Evolutionary conservation across 2,329 filamentous ascomycete species (phyloP).

Genomic region (Botrytis paeoniae): DNA sequence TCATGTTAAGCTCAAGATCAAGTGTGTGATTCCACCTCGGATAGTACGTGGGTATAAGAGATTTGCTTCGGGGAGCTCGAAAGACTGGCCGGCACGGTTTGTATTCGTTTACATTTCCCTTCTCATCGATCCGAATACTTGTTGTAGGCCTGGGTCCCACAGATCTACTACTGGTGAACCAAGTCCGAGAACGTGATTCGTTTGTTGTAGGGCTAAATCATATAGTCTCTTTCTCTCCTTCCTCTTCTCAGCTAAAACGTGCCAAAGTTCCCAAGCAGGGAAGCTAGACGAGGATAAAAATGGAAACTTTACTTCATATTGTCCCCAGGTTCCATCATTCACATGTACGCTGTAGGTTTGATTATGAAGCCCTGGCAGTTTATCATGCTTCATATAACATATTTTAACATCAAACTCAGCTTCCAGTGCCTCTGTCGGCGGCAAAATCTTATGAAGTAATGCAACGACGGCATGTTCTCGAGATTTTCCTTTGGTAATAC

Average conservation of each 20-base stretch:
- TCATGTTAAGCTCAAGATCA: too few species aligned
- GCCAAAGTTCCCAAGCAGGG: accelerated
- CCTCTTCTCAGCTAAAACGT: background rate
- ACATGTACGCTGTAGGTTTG: accelerated
- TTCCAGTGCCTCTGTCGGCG: background rate
- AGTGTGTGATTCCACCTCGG: too few species aligned
- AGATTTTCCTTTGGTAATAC: too few species aligned
- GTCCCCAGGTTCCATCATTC: background rate
- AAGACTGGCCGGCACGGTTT: background rate
- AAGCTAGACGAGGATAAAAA: too few species aligned
- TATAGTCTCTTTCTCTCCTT: background rate
- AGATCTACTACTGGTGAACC: background rate
- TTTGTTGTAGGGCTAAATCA: background rate
- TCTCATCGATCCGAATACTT: background rate
- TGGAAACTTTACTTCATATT: background rate
- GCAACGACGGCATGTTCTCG: background rate
- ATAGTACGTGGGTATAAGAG: too few species aligned
- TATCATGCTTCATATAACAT: background rate
- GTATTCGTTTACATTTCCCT: background rate
- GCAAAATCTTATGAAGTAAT: background rate
- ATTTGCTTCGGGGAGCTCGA: background rate
- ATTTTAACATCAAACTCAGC: background rate
- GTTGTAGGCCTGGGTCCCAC: background rate
- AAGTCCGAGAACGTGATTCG: background rate
- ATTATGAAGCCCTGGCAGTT: background rate